Evolutionary conservation across 179 eudicot genomes (phyloP).

Genomic region (Patellifolia procumbens): DNA sequence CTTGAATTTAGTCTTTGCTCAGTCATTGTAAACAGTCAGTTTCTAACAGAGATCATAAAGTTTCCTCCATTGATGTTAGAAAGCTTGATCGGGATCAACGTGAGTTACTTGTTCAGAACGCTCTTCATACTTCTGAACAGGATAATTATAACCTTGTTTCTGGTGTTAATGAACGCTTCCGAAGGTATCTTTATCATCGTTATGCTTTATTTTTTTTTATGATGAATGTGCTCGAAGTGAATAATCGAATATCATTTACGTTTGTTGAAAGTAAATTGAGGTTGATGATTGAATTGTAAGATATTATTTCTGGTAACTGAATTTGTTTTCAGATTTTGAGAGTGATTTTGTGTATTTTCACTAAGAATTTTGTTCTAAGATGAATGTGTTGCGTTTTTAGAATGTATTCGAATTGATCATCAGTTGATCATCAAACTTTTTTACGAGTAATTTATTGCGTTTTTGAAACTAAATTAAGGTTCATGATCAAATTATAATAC

Average conservation of each 20-base stretch:
- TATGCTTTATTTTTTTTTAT: neutral
- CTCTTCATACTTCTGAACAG: conserved; percentile 74
- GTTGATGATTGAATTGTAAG: too few relatives aligned
- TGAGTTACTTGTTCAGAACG: conserved; percentile 63
- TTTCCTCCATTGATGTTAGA: conserved; percentile 52
- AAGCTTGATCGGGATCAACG: conserved; percentile 60
- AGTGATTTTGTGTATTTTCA: neutral
- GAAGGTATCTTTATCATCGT: conserved; percentile 37
- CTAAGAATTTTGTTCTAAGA: neutral
- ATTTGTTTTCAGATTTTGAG: neutral
- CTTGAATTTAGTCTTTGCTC: too few relatives aligned
- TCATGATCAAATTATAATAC: neutral
- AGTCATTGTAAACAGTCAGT: too few relatives aligned
- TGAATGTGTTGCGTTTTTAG: neutral
- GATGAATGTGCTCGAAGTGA: neutral
- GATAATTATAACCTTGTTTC: conserved; percentile 71
- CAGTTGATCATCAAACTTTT: too few relatives aligned
- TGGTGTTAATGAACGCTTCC: conserved; percentile 72
- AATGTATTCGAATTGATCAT: neutral
- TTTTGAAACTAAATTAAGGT: too few relatives aligned
- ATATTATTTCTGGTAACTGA: too few relatives aligned
- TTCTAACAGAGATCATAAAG: conserved; percentile 27
- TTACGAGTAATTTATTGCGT: too few relatives aligned
- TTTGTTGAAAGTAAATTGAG: too few relatives aligned
- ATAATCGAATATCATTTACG: neutral